Evolutionary conservation across 2,329 filamentous ascomycete genomes (phyloP).

Genomic region (Phoma sp.): DNA sequence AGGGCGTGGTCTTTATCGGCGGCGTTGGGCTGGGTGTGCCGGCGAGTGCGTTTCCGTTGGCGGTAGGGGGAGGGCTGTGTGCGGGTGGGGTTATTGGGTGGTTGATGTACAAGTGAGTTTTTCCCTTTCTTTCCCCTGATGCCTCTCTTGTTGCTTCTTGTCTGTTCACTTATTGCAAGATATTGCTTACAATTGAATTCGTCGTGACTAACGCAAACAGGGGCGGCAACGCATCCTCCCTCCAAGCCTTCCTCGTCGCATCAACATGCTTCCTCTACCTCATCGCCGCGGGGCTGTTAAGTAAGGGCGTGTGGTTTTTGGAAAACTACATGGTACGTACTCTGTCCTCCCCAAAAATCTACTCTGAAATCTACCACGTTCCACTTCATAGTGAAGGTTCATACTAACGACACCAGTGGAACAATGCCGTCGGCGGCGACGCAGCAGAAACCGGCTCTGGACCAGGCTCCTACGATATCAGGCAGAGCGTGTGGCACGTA

Average conservation of each 20-base stretch:
- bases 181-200: too few relatives aligned
- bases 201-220: not conserved
- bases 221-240: conserved; percentile 65
- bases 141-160: too few relatives aligned
- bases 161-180: too few relatives aligned
- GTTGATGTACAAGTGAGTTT: conserved; percentile 62
- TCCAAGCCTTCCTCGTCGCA: conserved; percentile 77
- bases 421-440: conserved; percentile 60
- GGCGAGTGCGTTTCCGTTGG: conserved; percentile 75
- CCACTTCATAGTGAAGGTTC: too few relatives aligned
- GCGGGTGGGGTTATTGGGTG: conserved; percentile 73
- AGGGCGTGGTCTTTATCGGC: conserved; percentile 83
- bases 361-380: too few relatives aligned
- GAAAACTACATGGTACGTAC: conserved; percentile 64
- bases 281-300: conserved; percentile 81
- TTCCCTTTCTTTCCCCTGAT: too few relatives aligned
- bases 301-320: conserved; percentile 75
- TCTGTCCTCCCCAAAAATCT: too few relatives aligned
- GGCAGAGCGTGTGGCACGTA: conserved; percentile 79
- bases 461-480: conserved; percentile 79
- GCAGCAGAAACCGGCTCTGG: conserved; percentile 69
- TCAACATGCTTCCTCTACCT: conserved; percentile 85
- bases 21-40: conserved; percentile 81
- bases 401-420: too few relatives aligned
- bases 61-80: conserved; percentile 74